Base-by-base conservation (phyloP, 495 filamentous ascomycete genomes). In the Penicillium odoratum region DNA sequence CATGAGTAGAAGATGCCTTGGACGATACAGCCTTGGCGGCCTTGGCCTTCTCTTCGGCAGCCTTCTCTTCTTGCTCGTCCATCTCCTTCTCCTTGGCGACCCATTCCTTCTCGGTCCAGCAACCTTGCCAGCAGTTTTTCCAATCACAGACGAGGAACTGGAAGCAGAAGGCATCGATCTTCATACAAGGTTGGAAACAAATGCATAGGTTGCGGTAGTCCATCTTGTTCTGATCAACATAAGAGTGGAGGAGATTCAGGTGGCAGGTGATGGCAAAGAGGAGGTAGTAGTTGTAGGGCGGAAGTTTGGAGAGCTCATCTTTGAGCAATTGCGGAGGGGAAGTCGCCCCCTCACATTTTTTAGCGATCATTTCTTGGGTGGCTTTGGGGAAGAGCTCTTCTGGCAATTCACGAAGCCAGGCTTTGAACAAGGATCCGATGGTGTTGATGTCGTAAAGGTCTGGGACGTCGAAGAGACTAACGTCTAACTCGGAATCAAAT, bases 261-360 rank as follows among this genome's bases (percentile, higher is more conserved):
- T 96, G 92, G 69, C 92, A 96, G 31, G 92, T 97, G 61, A 96
- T 94, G 60, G 92, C 92, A 71, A 96, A 96, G 46, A 97, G 86
- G 31, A 97, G 89, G 64, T 97, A 96, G 73, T 97, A 97, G 73
- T 97, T 92, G 76, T 90, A 96, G 0, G 92, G 92, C 4, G 92
- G 88, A 13, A 97, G 81, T 56, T 88, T 91, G 4, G 92, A 95
- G 3, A 97, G 86, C 70, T 95, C 92, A 55, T 97, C 91, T 62
- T 91, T 87, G 48, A 97, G 80, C 69, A 90, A 60, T 60, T 93
- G 87, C 6, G 92, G 92, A 4, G 90, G 88, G 28, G 80, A 83
- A 21, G 87, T 88, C 44, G 88, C 83, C n/a, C 86, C 86, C 57
- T 83, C 82, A 62, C 89, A 92, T 63, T 91, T 83, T 55, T 82